Base-by-base conservation (phyloP, 83 land plant species). In the Larix sibirica region DNA sequence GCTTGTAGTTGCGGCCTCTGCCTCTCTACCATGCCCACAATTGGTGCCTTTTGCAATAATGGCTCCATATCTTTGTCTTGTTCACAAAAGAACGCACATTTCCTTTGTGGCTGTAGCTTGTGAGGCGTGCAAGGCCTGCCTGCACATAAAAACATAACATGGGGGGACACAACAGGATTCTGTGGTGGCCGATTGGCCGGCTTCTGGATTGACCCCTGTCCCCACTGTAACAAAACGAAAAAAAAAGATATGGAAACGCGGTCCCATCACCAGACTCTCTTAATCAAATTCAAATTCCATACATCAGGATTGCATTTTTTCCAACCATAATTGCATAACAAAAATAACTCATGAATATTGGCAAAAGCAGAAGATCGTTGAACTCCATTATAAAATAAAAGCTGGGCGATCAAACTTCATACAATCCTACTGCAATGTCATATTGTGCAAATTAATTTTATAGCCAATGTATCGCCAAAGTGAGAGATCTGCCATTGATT, bases 41-140 rank as follows among this genome's bases (percentile, higher is more conserved):
- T 42, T 73, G 56, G 56, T 73, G 42, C 24, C 42, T 73, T 73
- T 24, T 73, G 77, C 16, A 73, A 73, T 73, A 16, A 73, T 73
- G 21, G 77, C 77, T 40, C 21, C 58, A 44, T 66, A 73, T 44
- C 77, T 73, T 73, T 73, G 77, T 73, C 77, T 73, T 47, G 28
- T 73, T 73, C 58, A 73, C 21, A 73, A 73, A 73, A 44, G 28
- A 47, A 44, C 56, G 42, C 12, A 23, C 56, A 44, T 42, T 73
- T 73, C 56, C 77, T 50, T 73, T 33, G 77, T 73, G 77, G 33
- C 56, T 50, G 56, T 50, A 50, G 1, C 56, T 50, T 12, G 56
- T 10, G 56, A 50, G 56, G 56, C 56, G 13, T 50, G 10, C 56
- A 50, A 50, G 56, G 56, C 13, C 56, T 50, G 56, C 56, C 56